These are phyloP conservation scores for Volvariella volvacea DNA, from an alignment of 1,284 basidiomycete genomes.

Conservation along the genomic window DNA sequence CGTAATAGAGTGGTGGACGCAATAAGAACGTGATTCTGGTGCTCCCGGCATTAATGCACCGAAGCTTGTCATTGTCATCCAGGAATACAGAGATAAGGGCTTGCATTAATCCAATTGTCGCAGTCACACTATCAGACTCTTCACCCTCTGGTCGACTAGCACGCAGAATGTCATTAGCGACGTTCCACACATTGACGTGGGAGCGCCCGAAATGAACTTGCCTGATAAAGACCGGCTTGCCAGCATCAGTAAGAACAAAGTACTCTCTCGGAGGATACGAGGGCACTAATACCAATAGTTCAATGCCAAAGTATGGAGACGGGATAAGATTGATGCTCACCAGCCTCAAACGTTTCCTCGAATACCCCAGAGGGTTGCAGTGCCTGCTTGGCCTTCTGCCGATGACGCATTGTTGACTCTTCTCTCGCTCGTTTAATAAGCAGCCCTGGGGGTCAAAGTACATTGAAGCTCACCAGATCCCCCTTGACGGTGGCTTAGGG, in stretches of 20 bases:
- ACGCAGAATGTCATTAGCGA: too few species aligned
- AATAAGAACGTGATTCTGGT: constrained; percentile 82
- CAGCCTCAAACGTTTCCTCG: constrained; percentile 24
- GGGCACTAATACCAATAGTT: constrained; percentile 24
- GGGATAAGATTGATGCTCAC: constrained; percentile 16
- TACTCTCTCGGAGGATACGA: constrained; percentile 70
- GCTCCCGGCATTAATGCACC: constrained; percentile 70
- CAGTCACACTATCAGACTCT: constrained; percentile 62
- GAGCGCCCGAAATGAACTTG: constrained; percentile 21
- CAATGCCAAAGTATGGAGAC: constrained; percentile 5
- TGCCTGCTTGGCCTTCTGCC: constrained; percentile 3
- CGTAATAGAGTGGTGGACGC: constrained; percentile 85
- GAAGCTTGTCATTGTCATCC: constrained; percentile 78
- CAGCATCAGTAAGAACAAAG: constrained; percentile 89
- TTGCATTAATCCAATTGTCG: constrained; percentile 89
- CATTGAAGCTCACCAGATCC: constrained; percentile 23
- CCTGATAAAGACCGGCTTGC: constrained; percentile 90
- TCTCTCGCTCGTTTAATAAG: neutral
- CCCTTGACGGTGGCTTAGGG: constrained; percentile 46
- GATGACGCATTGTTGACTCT: constrained; percentile 1
- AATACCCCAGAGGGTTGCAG: constrained; percentile 18
- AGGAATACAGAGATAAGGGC: constrained; percentile 90
- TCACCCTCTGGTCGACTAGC: constrained; percentile 45
- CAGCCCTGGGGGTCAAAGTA: neutral
- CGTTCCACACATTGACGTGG: constrained; percentile 7